Conservation (phyloP, 345 rosid species). For the Syzygium oleosum region DNA sequence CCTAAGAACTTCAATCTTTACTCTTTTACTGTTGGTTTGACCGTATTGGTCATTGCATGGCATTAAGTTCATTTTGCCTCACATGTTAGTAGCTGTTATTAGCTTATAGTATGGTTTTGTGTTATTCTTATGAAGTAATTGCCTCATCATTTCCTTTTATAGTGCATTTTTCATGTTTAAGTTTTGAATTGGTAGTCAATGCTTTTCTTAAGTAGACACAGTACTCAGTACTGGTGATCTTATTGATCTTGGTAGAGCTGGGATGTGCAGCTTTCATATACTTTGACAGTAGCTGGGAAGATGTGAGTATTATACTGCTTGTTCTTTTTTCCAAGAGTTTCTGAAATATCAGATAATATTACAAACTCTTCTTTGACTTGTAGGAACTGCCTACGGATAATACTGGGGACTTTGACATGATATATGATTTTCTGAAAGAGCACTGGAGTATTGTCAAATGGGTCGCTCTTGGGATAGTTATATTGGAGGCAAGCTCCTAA, state of each 20-base stretch:
- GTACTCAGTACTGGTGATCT: constrained; percentile 68
- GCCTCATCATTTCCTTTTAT: background rate
- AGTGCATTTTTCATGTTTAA: background rate
- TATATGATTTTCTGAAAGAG: constrained; percentile 69
- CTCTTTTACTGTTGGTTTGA: background rate
- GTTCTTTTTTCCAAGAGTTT: background rate
- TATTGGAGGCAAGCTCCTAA: constrained; percentile 61
- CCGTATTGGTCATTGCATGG: background rate
- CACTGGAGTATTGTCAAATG: constrained; percentile 77
- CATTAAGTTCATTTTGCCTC: background rate
- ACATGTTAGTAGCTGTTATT: background rate
- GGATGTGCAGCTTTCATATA: constrained; percentile 87
- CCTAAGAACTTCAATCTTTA: background rate
- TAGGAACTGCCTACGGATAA: constrained; percentile 31
- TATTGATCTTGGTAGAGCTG: constrained; percentile 84
- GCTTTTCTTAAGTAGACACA: constrained; percentile 58
- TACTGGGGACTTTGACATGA: constrained; percentile 68
- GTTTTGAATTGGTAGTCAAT: constrained; percentile 2
- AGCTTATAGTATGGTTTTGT: background rate
- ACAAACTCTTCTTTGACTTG: background rate
- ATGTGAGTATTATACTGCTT: constrained; percentile 33
- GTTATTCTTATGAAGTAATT: background rate
- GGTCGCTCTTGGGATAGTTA: constrained; percentile 86
- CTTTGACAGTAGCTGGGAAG: constrained; percentile 85
- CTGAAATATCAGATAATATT: background rate